Conservation (phyloP, 305 asterid genomes). For the Fraxinus angustifolia region DNA sequence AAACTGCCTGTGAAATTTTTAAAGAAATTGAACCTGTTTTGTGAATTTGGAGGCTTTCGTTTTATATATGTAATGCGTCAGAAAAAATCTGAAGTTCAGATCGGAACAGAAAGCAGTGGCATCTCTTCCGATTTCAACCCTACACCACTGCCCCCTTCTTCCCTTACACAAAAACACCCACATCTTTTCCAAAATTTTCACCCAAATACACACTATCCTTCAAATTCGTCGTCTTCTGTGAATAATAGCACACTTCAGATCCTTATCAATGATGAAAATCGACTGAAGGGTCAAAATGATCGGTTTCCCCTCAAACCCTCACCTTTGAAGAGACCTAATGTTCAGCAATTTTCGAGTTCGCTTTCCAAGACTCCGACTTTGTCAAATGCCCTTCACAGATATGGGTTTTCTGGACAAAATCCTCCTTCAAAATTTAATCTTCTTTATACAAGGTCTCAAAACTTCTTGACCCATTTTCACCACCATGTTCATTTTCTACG, state of each 20-base stretch:
- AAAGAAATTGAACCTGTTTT: background rate
- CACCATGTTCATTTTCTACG: constrained; percentile 64
- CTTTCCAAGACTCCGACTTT: constrained; percentile 60
- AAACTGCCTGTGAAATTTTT: background rate
- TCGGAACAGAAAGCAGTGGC: constrained; percentile 99
- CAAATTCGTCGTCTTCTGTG: constrained; percentile 28
- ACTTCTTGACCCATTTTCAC: constrained; percentile 58
- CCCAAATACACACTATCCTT: constrained; percentile 24
- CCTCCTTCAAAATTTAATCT: constrained; percentile 36
- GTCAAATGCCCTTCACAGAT: constrained; percentile 54
- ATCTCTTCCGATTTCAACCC: constrained; percentile 99
- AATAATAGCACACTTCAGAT: constrained; percentile 47
- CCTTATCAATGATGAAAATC: constrained; percentile 50
- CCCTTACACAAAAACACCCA: constrained; percentile 66
- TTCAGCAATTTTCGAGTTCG: constrained; percentile 51
- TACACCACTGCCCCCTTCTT: constrained; percentile 48
- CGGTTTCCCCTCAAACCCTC: constrained; percentile 61
- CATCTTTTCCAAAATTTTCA: constrained; percentile 30
- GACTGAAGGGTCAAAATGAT: constrained; percentile 41
- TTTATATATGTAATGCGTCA: constrained; percentile 87
- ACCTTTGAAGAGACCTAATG: constrained; percentile 70
- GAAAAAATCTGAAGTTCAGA: constrained; percentile 95
- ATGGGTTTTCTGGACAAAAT: constrained; percentile 35
- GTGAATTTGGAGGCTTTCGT: constrained; percentile 13
- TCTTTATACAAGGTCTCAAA: constrained; percentile 44